These are phyloP conservation scores for Fusarium nematophilum DNA, from an alignment of 2,329 filamentous ascomycete species.

Conservation along the genomic window DNA sequence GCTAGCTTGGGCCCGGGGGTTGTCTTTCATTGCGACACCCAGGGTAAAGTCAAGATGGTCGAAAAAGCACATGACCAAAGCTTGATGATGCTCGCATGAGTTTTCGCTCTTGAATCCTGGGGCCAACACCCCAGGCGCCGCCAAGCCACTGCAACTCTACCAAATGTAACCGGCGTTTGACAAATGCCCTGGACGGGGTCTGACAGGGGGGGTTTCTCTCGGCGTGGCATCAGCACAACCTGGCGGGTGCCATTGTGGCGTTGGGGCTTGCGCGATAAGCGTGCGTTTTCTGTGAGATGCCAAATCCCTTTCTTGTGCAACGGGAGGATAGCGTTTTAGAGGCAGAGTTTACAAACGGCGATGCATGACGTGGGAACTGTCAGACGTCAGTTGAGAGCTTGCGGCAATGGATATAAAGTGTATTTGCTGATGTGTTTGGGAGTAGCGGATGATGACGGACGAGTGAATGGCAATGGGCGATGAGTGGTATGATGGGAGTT, in stretches of 20 bases:
- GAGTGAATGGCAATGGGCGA: no score
- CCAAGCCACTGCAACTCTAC: background rate
- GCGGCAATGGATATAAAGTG: background rate
- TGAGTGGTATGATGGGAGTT: no score
- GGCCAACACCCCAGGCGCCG: no score
- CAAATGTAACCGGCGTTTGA: background rate
- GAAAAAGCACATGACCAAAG: no score
- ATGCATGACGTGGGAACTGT: constrained; percentile 29
- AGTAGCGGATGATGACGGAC: no score
- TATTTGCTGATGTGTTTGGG: background rate
- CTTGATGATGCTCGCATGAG: no score
- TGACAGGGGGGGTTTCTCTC: constrained; percentile 11
- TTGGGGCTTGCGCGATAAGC: constrained; percentile 8
- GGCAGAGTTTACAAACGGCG: constrained; percentile 18
- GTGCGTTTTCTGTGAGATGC: no score
- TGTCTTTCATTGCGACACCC: no score
- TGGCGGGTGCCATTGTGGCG: constrained; percentile 20
- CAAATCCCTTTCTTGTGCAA: no score
- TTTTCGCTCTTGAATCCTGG: no score
- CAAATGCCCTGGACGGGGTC: background rate
- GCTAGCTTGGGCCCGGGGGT: no score
- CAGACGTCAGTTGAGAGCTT: background rate
- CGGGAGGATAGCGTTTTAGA: constrained; percentile 10
- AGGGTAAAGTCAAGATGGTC: no score
- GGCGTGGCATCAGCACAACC: constrained; percentile 1